phyloP scores from a whole-genome alignment of 2,329 filamentous ascomycete species.

The Calycina herbarum region DNA sequence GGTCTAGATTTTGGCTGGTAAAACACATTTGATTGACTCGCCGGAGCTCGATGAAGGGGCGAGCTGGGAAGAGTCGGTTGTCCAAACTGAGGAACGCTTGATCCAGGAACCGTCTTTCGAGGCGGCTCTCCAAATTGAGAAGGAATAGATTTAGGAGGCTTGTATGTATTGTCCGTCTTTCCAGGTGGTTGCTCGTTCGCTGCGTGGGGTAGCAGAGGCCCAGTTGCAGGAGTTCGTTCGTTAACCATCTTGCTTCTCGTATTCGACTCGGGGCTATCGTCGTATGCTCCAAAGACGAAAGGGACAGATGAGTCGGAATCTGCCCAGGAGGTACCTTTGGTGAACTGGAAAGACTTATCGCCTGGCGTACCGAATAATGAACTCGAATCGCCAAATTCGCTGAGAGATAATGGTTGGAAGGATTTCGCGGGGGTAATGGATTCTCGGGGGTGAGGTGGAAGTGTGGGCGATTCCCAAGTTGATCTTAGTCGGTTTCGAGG shows the following conservation, averaged over 20 bases:
- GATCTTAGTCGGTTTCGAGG: neutral
- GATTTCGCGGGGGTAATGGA: neutral
- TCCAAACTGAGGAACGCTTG: conserved; percentile 35
- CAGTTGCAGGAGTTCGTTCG: conserved; percentile 38
- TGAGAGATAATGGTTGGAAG: conserved; percentile 18
- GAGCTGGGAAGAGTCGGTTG: conserved; percentile 36
- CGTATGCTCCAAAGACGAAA: conserved; percentile 25
- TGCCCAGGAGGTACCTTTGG: neutral
- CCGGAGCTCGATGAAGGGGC: conserved; percentile 28
- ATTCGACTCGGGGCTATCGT: conserved; percentile 9
- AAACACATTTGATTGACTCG: conserved; percentile 33
- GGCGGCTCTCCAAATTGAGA: conserved; percentile 12
- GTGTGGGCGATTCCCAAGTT: conserved; percentile 6
- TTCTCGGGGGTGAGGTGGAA: neutral
- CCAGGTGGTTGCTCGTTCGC: conserved; percentile 28
- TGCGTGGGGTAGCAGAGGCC: conserved; percentile 25
- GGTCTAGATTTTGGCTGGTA: conserved; percentile 36
- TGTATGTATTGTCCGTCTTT: conserved; percentile 15
- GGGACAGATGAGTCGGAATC: conserved; percentile 24
- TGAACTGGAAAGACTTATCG: conserved; percentile 2
- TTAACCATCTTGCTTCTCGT: conserved; percentile 35
- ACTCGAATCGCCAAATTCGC: conserved; percentile 37
- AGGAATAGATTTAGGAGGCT: neutral
- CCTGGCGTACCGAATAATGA: conserved; percentile 28
- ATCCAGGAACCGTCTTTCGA: conserved; percentile 1